These are phyloP conservation scores for Penicillium ucsense DNA, from an alignment of 495 filamentous ascomycete species.

Conservation along the genomic window DNA sequence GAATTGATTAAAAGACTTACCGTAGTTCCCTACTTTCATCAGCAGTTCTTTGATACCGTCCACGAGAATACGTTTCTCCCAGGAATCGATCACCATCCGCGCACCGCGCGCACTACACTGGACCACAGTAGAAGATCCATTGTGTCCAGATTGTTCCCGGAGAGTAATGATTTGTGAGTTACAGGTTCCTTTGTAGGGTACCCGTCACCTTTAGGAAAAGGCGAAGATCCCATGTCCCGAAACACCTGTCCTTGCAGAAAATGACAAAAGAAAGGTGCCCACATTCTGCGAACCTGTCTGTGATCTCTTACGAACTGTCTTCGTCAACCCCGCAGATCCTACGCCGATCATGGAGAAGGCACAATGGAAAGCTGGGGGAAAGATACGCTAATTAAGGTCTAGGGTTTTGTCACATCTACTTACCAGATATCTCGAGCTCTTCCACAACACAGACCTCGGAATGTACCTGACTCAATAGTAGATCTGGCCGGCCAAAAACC, in stretches of 20 bases:
- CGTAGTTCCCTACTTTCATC: constrained; percentile 20
- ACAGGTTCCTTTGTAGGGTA: background rate
- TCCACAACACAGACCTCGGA: too few species aligned
- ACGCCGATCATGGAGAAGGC: too few species aligned
- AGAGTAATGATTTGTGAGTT: background rate
- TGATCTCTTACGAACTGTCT: too few species aligned
- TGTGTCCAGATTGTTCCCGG: constrained; percentile 6
- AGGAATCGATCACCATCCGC: constrained; percentile 15
- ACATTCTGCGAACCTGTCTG: too few species aligned
- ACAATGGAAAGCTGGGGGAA: too few species aligned
- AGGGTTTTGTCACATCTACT: too few species aligned
- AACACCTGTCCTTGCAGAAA: background rate
- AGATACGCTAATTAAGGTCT: too few species aligned
- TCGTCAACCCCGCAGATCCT: too few species aligned
- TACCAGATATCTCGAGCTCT: too few species aligned
- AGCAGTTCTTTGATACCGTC: constrained; percentile 15
- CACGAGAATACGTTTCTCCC: constrained; percentile 17
- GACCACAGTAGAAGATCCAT: constrained; percentile 23
- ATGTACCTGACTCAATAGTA: too few species aligned
- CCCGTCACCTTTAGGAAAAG: background rate
- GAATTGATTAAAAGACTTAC: background rate
- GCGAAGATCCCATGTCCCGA: background rate
- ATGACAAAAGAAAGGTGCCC: background rate
- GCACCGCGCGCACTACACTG: constrained; percentile 24
- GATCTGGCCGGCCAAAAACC: too few species aligned